These are phyloP conservation scores for Amphibolis antarctica DNA, from an alignment of 106 monocot species.

Conservation along the genomic window DNA sequence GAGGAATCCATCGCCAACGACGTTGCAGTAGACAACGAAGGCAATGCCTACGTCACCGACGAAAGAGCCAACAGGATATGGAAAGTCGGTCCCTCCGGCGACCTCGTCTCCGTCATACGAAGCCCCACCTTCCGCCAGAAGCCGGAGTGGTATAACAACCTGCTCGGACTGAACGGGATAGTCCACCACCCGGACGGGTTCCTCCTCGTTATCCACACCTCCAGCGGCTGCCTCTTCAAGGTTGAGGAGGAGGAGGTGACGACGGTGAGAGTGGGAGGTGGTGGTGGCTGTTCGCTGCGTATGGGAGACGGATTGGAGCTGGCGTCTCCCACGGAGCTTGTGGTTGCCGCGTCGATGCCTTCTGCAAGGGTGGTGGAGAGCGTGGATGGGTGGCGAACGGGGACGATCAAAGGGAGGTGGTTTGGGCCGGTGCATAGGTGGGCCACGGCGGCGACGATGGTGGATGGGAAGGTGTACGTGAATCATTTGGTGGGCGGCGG, in stretches of 20 bases:
- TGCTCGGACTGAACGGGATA: slow-evolving; percentile 74
- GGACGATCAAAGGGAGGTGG: slow-evolving; percentile 26
- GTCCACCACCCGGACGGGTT: slow-evolving; percentile 67
- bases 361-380: slow-evolving; percentile 48
- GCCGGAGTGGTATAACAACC: slow-evolving; percentile 30
- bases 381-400: slow-evolving; percentile 52
- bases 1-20: slow-evolving; percentile 53
- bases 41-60: slow-evolving; percentile 81
- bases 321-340: slow-evolving; percentile 40
- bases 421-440: slow-evolving; percentile 56
- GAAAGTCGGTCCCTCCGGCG: slow-evolving; percentile 56
- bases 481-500: slow-evolving; percentile 60
- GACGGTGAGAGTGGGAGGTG: slow-evolving; percentile 27
- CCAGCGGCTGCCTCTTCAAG: slow-evolving; percentile 63
- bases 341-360: slow-evolving; percentile 35
- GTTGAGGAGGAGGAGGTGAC: slow-evolving; percentile 38
- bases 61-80: slow-evolving; percentile 55
- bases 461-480: slow-evolving; percentile 64
- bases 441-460: slow-evolving; percentile 60
- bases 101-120: slow-evolving; percentile 41
- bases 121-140: slow-evolving; percentile 34
- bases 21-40: slow-evolving; percentile 59
- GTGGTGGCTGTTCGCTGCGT: slow-evolving; percentile 23
- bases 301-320: slow-evolving; percentile 74
- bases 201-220: slow-evolving; percentile 76